Evolutionary conservation across 768 basidiomycete species (phyloP), one percentile per base, ranked within the genome.

Genomic region (Termitomyces sp.): DNA sequence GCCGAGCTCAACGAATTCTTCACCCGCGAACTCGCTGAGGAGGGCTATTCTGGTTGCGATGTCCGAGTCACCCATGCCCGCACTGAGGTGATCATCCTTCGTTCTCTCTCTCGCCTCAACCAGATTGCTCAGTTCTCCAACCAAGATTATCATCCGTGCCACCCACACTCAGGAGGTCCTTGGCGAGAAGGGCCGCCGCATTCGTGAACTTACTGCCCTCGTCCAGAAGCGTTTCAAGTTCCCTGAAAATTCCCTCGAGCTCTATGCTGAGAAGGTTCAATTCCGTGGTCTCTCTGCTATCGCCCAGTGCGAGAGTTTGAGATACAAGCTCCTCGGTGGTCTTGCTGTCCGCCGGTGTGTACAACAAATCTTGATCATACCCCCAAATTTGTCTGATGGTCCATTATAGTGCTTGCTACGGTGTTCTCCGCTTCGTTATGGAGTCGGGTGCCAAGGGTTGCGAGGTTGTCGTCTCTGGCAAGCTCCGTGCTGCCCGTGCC

Each of bases 341-440:
- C 93, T 99, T 65, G 97, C 97, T 68, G 95, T 98, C 70, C 90
- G 97, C 71, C 88, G 96, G 94, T 92, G 70, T 51, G 88, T 82
- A 32, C 6, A 1, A 32, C 6, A 1, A 15, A 11, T 7, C 33
- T 23, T 47, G 6, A 50, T 49, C 23, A 36, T 11, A 23, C 23
- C 11, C 31, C 3, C 22, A n/a, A 11, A 23, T 20, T 20, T 13
- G 11, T 27, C 25, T 57, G 13, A 60, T 41, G n/a, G 9, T n/a
- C 12, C 5, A 3, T 29, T n/a, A 3, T 61, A 94, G 92, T 68
- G 94, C 94, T 45, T 98, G 96, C 79, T 99, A 98, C 73, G 97
- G 97, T 88, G 97, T 99, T 67, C 94, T 99, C 68, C 94, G 97
- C 68, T 99, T 98, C 80, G 94, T 99, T 65, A 99, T 99, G 97